phyloP scores from a whole-genome alignment of 495 filamentous ascomycete species.

The Tuber magnatum region DNA sequence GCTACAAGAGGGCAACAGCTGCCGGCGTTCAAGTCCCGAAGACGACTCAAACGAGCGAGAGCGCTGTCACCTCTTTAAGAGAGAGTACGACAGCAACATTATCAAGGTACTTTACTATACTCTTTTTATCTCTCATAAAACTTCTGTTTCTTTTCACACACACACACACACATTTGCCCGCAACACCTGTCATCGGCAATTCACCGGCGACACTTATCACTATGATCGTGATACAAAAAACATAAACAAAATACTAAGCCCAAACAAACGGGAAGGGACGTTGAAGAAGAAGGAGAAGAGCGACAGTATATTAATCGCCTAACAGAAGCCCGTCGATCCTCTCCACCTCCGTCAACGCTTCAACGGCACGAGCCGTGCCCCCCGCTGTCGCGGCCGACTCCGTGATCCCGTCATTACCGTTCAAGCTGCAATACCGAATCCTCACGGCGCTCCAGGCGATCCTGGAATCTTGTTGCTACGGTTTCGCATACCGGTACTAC shows the following conservation, averaged over 20 bases:
- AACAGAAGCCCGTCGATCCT: background rate
- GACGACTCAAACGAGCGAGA: background rate
- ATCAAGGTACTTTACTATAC: background rate
- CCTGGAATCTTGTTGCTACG: conserved; percentile 25
- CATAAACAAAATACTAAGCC: background rate
- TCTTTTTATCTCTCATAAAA: background rate
- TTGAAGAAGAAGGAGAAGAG: background rate
- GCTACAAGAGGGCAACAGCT: background rate
- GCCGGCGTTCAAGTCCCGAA: background rate
- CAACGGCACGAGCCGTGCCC: background rate
- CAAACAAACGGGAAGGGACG: background rate
- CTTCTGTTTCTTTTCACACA: conserved; percentile 1
- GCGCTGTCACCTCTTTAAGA: background rate
- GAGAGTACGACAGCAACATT: background rate
- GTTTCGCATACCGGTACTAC: conserved; percentile 25
- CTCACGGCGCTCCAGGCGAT: conserved; percentile 24
- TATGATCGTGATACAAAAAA: background rate
- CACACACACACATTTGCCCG: background rate
- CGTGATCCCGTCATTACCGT: conserved; percentile 26
- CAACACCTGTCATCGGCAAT: background rate
- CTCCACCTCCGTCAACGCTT: background rate
- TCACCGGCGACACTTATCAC: background rate
- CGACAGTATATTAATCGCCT: background rate
- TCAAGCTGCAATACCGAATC: conserved; percentile 28
- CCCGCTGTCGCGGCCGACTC: conserved; percentile 4